Conservation (phyloP, 495 filamentous ascomycete species). For the Penicillium goetzii region DNA sequence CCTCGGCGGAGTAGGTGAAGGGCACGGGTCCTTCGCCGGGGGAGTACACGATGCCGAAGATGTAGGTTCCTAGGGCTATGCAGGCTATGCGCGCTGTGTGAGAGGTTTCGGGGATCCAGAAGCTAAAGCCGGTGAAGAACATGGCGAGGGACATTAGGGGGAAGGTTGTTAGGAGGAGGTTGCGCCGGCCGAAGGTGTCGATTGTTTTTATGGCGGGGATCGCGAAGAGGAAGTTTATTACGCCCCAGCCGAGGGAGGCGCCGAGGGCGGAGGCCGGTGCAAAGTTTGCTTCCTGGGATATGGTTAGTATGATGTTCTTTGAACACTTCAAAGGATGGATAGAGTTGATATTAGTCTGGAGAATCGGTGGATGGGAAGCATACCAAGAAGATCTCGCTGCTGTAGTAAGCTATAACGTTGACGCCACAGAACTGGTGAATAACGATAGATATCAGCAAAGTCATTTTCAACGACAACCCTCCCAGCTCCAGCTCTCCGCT, state of each 20-base stretch:
- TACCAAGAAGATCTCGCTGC: conserved; percentile 55
- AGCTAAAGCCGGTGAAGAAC: conserved; percentile 80
- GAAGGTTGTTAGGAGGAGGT: conserved; percentile 76
- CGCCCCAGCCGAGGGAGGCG: conserved; percentile 73
- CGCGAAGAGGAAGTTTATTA: conserved; percentile 81
- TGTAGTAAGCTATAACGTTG: conserved; percentile 65
- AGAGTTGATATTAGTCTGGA: neutral
- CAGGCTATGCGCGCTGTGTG: conserved; percentile 55
- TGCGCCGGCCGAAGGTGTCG: conserved; percentile 80
- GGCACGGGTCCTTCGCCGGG: conserved; percentile 83
- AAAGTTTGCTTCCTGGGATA: conserved; percentile 45
- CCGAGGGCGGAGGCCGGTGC: conserved; percentile 57
- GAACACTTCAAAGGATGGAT: neutral
- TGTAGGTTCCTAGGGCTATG: conserved; percentile 71
- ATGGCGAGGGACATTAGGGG: conserved; percentile 73
- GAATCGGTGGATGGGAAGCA: neutral
- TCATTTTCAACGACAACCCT: neutral
- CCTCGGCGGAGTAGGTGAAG: conserved; percentile 83
- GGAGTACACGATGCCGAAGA: conserved; percentile 76
- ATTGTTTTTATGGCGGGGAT: conserved; percentile 81
- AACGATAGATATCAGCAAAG: conserved; percentile 32
- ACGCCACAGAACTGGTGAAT: conserved; percentile 56
- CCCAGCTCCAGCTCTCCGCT: neutral
- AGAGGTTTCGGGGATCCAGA: conserved; percentile 64
- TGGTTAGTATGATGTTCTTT: neutral